Evolutionary conservation across 306 rosid species (phyloP), one percentile per base, ranked within the genome.

Genomic region (Ochetophila trinervis): DNA sequence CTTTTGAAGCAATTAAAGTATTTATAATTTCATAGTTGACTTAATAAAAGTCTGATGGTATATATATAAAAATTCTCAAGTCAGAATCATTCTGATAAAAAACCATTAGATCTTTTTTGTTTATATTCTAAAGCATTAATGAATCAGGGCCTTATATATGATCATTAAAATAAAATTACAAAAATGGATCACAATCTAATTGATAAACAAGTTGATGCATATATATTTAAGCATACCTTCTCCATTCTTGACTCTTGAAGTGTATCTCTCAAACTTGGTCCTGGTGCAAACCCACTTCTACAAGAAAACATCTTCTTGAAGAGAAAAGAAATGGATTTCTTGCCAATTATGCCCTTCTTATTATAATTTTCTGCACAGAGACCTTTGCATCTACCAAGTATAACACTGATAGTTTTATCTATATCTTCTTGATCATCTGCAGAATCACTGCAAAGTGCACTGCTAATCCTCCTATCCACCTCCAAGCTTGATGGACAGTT

Each of bases 401-500:
- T 90, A 57, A 87, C 86, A 82, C 95, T 84, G 6, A 94, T 89
- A 42, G 97, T 94, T 47, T 76, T 88, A 75, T 90, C 96, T 73
- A 94, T 86, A 57, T 90, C 97, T 66, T 87, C 93, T n/a, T n/a
- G n/a, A 49, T 89, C 94, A 49, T 70, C 89, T 17, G 86, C 72
- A 53, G 79, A 81, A 19, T 60, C 78, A 3, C 62, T 23, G 80
- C 78, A 77, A 63, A 87, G 81, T 0, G 82, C 79, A 48, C 76
- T 90, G 65, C 97, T 90, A 60, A 78, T 83, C 75, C 95, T 82
- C 69, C 95, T 72, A 72, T 90, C 97, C 7, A 94, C 96, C 79
- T 94, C 97, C 85, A 94, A 77, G 81, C 94, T 94, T 55, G 99
- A 94, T 5, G 99, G 99, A 75, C 97, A 94, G 49, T 94, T 94